These are phyloP conservation scores for Podaxis sp. DNA, from an alignment of 768 basidiomycete genomes.

Conservation along the genomic window DNA sequence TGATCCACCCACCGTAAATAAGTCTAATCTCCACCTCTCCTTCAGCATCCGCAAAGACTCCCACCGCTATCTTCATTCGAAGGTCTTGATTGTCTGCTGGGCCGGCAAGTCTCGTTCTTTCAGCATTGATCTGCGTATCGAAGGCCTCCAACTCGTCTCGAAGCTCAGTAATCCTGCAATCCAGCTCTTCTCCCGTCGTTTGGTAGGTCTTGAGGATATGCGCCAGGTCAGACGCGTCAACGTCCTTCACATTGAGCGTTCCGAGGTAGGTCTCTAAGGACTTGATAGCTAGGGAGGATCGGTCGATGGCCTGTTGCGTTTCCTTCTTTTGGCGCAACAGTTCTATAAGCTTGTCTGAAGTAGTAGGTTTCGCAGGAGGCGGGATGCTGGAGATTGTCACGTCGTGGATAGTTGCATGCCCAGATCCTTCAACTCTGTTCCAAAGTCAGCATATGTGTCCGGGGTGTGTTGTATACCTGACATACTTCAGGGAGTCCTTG, in stretches of 20 bases:
- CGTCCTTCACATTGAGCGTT: slow-evolving; percentile 33
- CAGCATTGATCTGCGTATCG: slow-evolving; percentile 25
- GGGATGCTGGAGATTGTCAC: slow-evolving; percentile 33
- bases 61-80: slow-evolving; percentile 30
- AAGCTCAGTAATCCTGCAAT: slow-evolving; percentile 30
- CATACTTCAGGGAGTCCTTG: slow-evolving; percentile 40
- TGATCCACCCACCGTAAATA: slow-evolving; percentile 34
- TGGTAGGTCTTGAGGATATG: slow-evolving; percentile 33
- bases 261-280: slow-evolving; percentile 35
- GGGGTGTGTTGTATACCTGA: neutral
- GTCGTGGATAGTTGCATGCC: slow-evolving; percentile 46
- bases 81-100: slow-evolving; percentile 26
- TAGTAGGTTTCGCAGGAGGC: slow-evolving; percentile 19
- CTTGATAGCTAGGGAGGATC: slow-evolving; percentile 27
- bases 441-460: neutral
- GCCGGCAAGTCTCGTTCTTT: slow-evolving; percentile 22
- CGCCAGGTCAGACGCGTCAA: slow-evolving; percentile 28
- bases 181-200: slow-evolving; percentile 31
- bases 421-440: slow-evolving; percentile 44
- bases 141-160: slow-evolving; percentile 25
- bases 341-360: slow-evolving; percentile 27
- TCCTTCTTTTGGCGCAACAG: slow-evolving; percentile 27
- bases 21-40: slow-evolving; percentile 38
- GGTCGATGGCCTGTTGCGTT: slow-evolving; percentile 28
- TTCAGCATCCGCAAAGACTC: slow-evolving; percentile 35